Evolutionary conservation across 2,329 filamentous ascomycete species (phyloP).

Genomic region (Xylariaceae sp.): DNA sequence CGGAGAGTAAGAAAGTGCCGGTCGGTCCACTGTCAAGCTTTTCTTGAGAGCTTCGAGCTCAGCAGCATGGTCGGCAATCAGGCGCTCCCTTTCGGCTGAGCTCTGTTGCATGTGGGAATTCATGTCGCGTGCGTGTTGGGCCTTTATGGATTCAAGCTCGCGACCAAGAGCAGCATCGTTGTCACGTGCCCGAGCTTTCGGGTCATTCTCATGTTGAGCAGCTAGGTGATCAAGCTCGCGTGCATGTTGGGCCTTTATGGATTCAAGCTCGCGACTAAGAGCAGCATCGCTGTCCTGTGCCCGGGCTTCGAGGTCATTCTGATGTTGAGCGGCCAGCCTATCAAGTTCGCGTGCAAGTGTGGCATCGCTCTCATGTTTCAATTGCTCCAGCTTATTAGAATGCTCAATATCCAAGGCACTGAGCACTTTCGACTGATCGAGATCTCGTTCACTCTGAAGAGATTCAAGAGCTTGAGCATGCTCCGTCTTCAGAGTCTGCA

Average conservation of each 20-base stretch:
- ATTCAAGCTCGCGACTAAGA: conserved; percentile 22
- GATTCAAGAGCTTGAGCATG: conserved; percentile 26
- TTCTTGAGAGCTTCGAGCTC: conserved; percentile 31
- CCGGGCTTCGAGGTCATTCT: conserved; percentile 4
- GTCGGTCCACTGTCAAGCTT: conserved; percentile 24
- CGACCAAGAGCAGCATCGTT: conserved; percentile 18
- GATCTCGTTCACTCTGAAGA: conserved; percentile 21
- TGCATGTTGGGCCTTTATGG: conserved; percentile 19
- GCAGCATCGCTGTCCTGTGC: conserved; percentile 13
- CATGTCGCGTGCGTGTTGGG: conserved; percentile 22
- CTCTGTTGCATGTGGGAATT: conserved; percentile 22
- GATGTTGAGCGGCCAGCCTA: conserved; percentile 6
- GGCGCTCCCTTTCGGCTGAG: conserved; percentile 26
- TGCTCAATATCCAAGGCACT: conserved; percentile 22
- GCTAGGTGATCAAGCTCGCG: conserved; percentile 7
- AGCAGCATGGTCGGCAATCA: conserved; percentile 26
- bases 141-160: conserved; percentile 19
- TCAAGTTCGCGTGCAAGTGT: conserved; percentile 8
- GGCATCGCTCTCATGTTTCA: conserved; percentile 23
- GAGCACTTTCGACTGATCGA: conserved; percentile 22
- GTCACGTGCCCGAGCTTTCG: conserved; percentile 6
- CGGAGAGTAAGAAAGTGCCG: conserved; percentile 41
- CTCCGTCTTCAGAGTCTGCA: conserved; percentile 18
- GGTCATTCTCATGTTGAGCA: conserved; percentile 5
- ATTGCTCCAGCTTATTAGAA: conserved; percentile 21